Conservation (phyloP, 352 stramenopile genomes). For the Globisporangium canariense region DNA sequence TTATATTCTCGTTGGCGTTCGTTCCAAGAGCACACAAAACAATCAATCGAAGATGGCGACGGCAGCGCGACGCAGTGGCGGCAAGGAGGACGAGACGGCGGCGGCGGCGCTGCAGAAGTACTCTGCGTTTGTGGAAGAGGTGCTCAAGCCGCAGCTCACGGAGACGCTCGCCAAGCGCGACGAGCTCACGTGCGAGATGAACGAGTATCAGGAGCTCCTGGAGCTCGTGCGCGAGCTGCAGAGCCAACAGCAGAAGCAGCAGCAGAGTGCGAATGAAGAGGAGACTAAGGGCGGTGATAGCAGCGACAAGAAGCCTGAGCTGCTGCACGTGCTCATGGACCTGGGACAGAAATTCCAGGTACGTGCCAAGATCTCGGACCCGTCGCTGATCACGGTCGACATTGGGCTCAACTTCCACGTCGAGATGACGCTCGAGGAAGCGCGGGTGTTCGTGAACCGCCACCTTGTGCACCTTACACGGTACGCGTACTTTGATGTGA, state of each 20-base stretch:
- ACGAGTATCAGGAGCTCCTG: slow-evolving; percentile 54
- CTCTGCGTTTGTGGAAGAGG: slow-evolving; percentile 60
- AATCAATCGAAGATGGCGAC: background rate
- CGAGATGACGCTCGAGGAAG: slow-evolving; percentile 72
- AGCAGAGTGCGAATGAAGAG: slow-evolving; percentile 1
- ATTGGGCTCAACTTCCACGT: slow-evolving; percentile 73
- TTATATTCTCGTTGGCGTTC: background rate
- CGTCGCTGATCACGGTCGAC: slow-evolving; percentile 61
- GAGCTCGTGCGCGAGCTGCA: slow-evolving; percentile 42
- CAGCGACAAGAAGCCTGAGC: background rate
- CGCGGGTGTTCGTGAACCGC: slow-evolving; percentile 44
- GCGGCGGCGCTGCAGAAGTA: slow-evolving; percentile 48
- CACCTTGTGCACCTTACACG: slow-evolving; percentile 49
- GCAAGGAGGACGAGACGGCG: slow-evolving; percentile 11
- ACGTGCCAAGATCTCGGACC: slow-evolving; percentile 58
- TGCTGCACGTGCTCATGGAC: slow-evolving; percentile 55
- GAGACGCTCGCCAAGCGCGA: slow-evolving; percentile 53
- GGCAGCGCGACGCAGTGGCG: background rate
- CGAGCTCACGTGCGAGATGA: slow-evolving; percentile 41
- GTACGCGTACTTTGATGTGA: slow-evolving; percentile 23
- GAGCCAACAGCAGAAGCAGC: slow-evolving; percentile 14
- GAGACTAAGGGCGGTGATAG: slow-evolving; percentile 5
- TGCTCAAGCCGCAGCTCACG: slow-evolving; percentile 68
- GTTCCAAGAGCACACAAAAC: background rate
- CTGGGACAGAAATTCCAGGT: slow-evolving; percentile 72